Evolutionary conservation across 805 yeast genomes (phyloP), one percentile per base, ranked within the genome.

Genomic region (Saturnispora saitoi): DNA sequence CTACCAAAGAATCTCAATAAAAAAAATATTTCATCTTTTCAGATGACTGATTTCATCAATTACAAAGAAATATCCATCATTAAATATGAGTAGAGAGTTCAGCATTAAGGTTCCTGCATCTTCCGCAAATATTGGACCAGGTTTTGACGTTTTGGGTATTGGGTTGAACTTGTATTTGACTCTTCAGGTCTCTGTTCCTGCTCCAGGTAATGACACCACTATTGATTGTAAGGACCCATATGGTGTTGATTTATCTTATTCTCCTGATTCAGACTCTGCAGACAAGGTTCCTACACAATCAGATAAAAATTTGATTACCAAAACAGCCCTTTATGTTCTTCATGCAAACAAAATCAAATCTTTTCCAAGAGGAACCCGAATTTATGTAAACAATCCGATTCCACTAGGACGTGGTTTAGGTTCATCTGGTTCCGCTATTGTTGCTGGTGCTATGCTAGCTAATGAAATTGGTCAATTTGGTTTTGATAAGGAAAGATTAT

Each of bases 341-440:
- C 80, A 96, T 58, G 86, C 95, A 62, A 86, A 87, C 67, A 82
- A 80, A 12, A 70, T 88, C 42, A 69, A 80, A 48, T 64, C 75
- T 32, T 93, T 93, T 70, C 98, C 98, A 42, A 64, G 69, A 11
- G 96, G 96, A 37, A 90, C 98, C 5, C 76, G 70, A 44, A 73
- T 93, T 32, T 85, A 79, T 52, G 93, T 93, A 49, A 72, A 70
- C 53, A 93, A 93, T 66, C 96, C 96, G 31, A 90, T 93, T 53
- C 99, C 99, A 3, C 71, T 93, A 55, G 98, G 99, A 29, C 81
- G 99, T 64, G 99, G 99, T 8, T 73, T 93, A 51, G 99, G 99
- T 2, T 93, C 98, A 1, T 86, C 95, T 3, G 99, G 97, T 45
- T 96, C 98, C 6, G 99, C 99, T 36, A 96, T 93, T 29, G 98